Base-by-base conservation (phyloP, 164 flowering plant genomes). In the Litsea cubeba region DNA sequence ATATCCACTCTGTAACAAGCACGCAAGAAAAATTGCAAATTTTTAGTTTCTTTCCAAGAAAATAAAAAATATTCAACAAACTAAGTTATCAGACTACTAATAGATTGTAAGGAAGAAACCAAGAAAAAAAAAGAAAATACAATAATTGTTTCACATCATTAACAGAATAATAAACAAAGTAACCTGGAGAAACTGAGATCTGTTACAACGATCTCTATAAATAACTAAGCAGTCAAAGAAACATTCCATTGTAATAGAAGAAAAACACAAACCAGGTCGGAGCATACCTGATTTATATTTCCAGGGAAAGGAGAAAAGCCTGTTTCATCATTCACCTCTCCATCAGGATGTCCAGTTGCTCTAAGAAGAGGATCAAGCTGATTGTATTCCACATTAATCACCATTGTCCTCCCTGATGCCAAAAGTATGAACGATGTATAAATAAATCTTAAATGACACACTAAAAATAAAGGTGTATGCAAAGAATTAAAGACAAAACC, bases 301-400 rank as follows among this genome's bases (percentile, higher is more conserved):
- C 98, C 98, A 64, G 99, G 99, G 73, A 88, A 96, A 75, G 97
- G 98, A 83, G 99, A 96, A 85, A 81, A 96, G 70, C 99, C 97
- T 2, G 97, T 92, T 82, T 92, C 98, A 79, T 76, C 73, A 83
- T 94, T 96, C 67, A 81, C 94, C 77, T 96, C 99, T 77, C 99
- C 99, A 72, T 94, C 97, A 54, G 90, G 85, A 82, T 82, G 78
- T 35, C 95, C 98, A 72, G 90, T 80, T 76, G 98, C 97, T 84
- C 97, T 80, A 77, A 94, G 94, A 63, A 96, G 82, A 62, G 99
- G 99, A 83, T 96, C 99, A 72, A 96, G 94, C 78, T 96, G 99
- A 87, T 96, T 96, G 87, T 96, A 96, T 80, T 96, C 98, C 79
- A 96, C 99, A 82, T 96, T 96, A 77, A 96, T 94, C 77, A 94